phyloP scores from a whole-genome alignment of 768 basidiomycete genomes.

The Neoboletus magnificus region DNA sequence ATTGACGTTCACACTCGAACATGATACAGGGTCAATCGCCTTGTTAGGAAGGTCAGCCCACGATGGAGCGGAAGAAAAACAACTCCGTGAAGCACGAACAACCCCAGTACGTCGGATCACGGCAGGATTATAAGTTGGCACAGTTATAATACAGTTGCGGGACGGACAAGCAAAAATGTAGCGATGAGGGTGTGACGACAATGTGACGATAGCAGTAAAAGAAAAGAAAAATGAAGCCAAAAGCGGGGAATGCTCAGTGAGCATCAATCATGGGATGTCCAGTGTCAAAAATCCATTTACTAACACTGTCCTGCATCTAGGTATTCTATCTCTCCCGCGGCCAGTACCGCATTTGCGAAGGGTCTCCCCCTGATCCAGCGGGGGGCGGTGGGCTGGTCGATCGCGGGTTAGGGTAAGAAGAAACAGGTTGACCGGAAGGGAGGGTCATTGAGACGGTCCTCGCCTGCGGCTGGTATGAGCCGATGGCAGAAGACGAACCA shows the following conservation, averaged over 20 bases:
- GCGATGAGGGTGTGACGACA: conserved; percentile 7
- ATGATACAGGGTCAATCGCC: conserved; percentile 13
- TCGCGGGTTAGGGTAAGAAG: conserved; percentile 26
- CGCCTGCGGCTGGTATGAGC: conserved; percentile 26
- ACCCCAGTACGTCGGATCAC: conserved; percentile 1
- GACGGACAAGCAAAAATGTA: conserved; percentile 7
- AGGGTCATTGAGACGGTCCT: conserved; percentile 15
- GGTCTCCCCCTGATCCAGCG: conserved; percentile 24
- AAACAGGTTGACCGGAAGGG: conserved; percentile 23
- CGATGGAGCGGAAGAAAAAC: conserved; percentile 4
- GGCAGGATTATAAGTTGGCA: conserved; percentile 10
- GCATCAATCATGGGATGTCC: conserved; percentile 9
- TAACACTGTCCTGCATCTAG: conserved; percentile 5
- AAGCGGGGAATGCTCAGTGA: conserved; percentile 1
- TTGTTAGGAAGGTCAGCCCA: conserved; percentile 16
- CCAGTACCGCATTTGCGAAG: conserved; percentile 31
- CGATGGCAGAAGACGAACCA: conserved; percentile 11
- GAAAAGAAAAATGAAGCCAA: neutral
- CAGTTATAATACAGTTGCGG: conserved; percentile 18
- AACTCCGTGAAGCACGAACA: conserved; percentile 21
- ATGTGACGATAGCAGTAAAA: conserved; percentile 11
- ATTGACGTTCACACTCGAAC: conserved; percentile 8
- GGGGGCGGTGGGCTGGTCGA: conserved; percentile 25
- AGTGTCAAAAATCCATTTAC: conserved; percentile 15
- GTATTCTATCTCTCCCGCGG: conserved; percentile 17